phyloP scores from a whole-genome alignment of 106 monocot species.

The Triglochin maritima region DNA sequence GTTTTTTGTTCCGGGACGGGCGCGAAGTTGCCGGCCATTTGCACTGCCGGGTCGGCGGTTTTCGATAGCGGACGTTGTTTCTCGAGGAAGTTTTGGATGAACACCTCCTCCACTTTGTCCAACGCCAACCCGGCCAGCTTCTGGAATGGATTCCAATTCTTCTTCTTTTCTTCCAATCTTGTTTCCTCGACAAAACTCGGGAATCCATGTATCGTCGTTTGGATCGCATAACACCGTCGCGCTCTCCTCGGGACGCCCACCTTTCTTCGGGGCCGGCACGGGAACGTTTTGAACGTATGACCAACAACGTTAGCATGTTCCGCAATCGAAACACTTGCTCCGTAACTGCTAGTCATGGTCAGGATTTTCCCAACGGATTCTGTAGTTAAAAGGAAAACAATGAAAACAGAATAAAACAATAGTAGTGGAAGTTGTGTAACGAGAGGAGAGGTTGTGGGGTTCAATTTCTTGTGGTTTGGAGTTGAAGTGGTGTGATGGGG shows the following conservation, averaged over 20 bases:
- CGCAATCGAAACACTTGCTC: too few species aligned
- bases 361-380: neutral
- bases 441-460: neutral
- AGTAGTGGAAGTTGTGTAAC: too few species aligned
- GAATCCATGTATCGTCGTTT: too few species aligned
- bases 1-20: conserved; percentile 18
- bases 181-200: neutral
- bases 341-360: too few species aligned
- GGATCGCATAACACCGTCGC: too few species aligned
- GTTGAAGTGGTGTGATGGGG: neutral
- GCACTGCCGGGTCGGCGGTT: conserved; percentile 26
- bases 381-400: neutral
- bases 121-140: neutral
- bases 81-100: conserved; percentile 4
- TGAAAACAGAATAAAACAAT: neutral
- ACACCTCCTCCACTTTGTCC: neutral
- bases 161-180: neutral
- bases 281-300: too few species aligned
- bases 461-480: neutral
- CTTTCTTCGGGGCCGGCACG: too few species aligned
- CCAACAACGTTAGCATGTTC: too few species aligned
- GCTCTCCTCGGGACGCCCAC: too few species aligned
- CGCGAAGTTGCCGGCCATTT: conserved; percentile 36
- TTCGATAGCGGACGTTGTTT: neutral
- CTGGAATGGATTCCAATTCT: conserved; percentile 3